These are phyloP conservation scores for Herpotrichia juniperi DNA, from an alignment of 2,329 filamentous ascomycete species.

Conservation along the genomic window DNA sequence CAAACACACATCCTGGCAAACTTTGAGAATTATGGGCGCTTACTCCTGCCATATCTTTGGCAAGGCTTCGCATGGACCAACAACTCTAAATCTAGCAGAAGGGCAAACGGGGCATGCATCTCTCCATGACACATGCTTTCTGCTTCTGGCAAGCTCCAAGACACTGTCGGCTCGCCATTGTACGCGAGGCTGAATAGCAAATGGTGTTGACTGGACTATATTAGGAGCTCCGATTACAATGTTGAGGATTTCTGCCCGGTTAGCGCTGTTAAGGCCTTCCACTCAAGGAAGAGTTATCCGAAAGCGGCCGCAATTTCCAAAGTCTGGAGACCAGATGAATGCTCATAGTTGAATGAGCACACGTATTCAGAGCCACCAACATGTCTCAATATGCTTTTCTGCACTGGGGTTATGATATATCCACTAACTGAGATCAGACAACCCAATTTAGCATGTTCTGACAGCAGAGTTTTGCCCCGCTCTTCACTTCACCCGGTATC, in stretches of 20 bases:
- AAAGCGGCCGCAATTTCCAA: too few relatives aligned
- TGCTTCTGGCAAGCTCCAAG: not conserved
- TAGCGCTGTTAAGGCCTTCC: too few relatives aligned
- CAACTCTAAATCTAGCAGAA: conserved; percentile 10
- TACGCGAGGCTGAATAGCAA: not conserved
- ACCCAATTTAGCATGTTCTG: not conserved
- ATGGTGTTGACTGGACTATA: not conserved
- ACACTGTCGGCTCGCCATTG: not conserved
- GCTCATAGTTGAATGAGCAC: not conserved
- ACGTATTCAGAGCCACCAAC: not conserved
- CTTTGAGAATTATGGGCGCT: conserved; percentile 24
- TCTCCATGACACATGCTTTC: conserved; percentile 1
- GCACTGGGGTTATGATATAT: not conserved
- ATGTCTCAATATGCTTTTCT: not conserved
- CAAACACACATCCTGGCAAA: conserved; percentile 17
- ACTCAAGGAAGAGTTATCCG: too few relatives aligned
- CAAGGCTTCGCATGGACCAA: conserved; percentile 21
- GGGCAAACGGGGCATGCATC: not conserved
- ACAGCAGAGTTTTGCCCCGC: not conserved
- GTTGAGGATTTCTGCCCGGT: not conserved
- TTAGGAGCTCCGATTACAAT: not conserved
- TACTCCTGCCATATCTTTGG: conserved; percentile 30
- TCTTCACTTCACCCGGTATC: not conserved
- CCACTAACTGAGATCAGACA: not conserved
- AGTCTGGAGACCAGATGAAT: too few relatives aligned